Evolutionary conservation across 305 asterid species (phyloP).

Genomic region (Fraxinus baroniana): DNA sequence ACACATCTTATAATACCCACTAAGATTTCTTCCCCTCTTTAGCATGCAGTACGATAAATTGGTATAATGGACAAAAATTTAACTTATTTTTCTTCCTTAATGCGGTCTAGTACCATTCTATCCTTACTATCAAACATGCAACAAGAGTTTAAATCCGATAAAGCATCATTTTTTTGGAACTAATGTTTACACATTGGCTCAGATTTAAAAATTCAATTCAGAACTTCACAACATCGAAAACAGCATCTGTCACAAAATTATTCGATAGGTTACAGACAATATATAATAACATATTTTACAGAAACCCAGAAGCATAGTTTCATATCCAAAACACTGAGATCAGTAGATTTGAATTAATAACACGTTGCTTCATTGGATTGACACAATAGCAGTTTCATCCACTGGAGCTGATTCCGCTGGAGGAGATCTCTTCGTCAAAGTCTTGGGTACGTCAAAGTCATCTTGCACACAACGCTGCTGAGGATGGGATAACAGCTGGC

Average conservation of each 20-base stretch:
- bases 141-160: slow-evolving; percentile 7
- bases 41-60: background rate
- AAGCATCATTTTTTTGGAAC: background rate
- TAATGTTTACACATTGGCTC: background rate
- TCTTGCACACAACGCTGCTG: slow-evolving; percentile 90
- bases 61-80: background rate
- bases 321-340: background rate
- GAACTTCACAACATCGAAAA: slow-evolving; percentile 13
- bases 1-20: slow-evolving; percentile 10
- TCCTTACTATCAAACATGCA: background rate
- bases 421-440: slow-evolving; percentile 61
- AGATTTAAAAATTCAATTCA: background rate
- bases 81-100: background rate
- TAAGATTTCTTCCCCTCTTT: background rate
- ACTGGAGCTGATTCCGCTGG: slow-evolving; percentile 40
- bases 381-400: slow-evolving; percentile 47
- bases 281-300: slow-evolving; percentile 17
- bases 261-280: slow-evolving; percentile 1
- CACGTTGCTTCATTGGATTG: slow-evolving; percentile 43
- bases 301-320: slow-evolving; percentile 11
- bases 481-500: slow-evolving; percentile 73
- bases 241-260: slow-evolving; percentile 4
- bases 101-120: background rate
- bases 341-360: slow-evolving; percentile 5
- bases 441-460: slow-evolving; percentile 70